Base-by-base conservation (phyloP, 2,329 filamentous ascomycete species). In the Trichoderma asperellum region DNA sequence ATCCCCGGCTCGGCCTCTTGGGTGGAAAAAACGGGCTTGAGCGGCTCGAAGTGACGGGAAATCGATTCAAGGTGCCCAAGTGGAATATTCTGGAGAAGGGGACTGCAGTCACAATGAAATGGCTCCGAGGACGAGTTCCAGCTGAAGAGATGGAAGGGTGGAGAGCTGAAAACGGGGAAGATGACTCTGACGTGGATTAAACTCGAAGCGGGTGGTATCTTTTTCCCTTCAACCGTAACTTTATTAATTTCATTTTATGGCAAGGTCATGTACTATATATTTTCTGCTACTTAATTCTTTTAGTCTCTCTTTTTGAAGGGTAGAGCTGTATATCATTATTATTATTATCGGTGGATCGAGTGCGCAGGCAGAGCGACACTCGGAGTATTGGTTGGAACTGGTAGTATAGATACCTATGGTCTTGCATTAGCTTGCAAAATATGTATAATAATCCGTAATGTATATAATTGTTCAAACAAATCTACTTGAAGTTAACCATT, bases 51-150 rank as follows among this genome's bases (percentile, higher is more conserved):
- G 91, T 97, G 4, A 88, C 87, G 34, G 94, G 94, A 0, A 98
- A 98, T 77, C 86, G 89, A 37, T 98, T 98, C 81, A 86, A 93
- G 37, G 93, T 97, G 37, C 95, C 95, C 0, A 88, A 92, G 68
- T 94, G 91, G 82, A 92, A 91, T 72, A 87, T 97, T 7, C 81
- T 98, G 59, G 92, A 95, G 70, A 92, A 93, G 71, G 95, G 95
- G 0, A 97, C 94, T 0, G 93, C 97, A 74, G 91, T 92, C 2
- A 90, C 93, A 0, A 81, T 97, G 73, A 85, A 89, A 61, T 97
- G 93, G 91, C 79, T 97, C 62, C 87, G 92, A 70, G 91, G 93
- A 34, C 87, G 91, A 68, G 91, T 97, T 43, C 89, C 92, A 0
- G 83, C 85, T 1, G 85, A 83, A 0, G 87, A 88, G 74, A 87